Conservation (phyloP, 2,329 filamentous ascomycete genomes). For the Aureobasidium mangrovei region DNA sequence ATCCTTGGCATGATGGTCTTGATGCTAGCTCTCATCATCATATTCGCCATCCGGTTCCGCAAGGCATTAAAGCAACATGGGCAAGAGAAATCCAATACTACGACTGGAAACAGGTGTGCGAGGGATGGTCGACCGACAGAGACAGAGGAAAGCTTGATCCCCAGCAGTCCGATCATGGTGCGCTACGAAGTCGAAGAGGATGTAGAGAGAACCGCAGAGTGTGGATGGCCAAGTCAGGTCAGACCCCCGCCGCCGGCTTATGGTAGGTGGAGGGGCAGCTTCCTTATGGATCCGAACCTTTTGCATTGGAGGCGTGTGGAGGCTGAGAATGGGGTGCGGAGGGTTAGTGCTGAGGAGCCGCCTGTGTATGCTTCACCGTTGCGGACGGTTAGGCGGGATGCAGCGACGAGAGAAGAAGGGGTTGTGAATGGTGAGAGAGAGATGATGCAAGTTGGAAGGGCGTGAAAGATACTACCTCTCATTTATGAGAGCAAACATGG, state of each 20-base stretch:
- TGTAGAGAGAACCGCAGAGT: not conserved
- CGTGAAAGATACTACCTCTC: not conserved
- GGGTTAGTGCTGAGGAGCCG: slow-evolving; percentile 1
- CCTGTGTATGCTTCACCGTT: slow-evolving; percentile 1
- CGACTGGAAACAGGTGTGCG: not conserved
- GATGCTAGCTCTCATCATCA: not conserved
- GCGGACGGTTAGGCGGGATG: not conserved
- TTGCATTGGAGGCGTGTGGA: slow-evolving; percentile 4
- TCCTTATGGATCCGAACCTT: not conserved
- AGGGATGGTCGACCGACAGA: not conserved
- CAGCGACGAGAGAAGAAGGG: not conserved
- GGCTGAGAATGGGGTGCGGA: not conserved
- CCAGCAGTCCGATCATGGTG: slow-evolving; percentile 2
- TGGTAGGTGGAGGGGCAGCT: slow-evolving; percentile 1
- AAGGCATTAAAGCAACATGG: not conserved
- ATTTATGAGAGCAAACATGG: too few relatives aligned
- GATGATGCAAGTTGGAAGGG: not conserved
- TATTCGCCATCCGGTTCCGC: not conserved
- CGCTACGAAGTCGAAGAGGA: slow-evolving; percentile 5
- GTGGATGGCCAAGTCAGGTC: not conserved
- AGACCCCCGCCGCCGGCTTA: slow-evolving; percentile 1
- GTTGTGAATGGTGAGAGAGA: not conserved
- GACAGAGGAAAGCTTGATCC: slow-evolving; percentile 3
- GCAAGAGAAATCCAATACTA: not conserved
- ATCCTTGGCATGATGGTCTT: not conserved